Percentiles rank a stretch among this genome's conserved stretches.
Evolutionary conservation across 192 early-diverging fungal species (phyloP).

Genomic region (Gigaspora rosea): DNA sequence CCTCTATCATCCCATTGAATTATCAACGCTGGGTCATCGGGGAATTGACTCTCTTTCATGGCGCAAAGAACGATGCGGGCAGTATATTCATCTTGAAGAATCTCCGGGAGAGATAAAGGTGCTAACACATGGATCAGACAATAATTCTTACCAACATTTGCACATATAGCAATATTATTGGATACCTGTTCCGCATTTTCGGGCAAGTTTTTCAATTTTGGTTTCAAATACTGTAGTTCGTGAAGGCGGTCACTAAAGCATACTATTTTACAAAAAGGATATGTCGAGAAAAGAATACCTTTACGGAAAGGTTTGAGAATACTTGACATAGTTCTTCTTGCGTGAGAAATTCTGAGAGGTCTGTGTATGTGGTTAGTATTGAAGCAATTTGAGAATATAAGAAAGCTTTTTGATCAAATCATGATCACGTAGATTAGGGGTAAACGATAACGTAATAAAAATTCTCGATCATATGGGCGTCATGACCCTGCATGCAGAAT

Average conservation of each 20-base stretch:
- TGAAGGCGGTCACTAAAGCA: slow-evolving; percentile 11
- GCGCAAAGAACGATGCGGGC: not conserved
- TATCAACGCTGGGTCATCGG: slow-evolving; percentile 2
- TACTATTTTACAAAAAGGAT: slow-evolving; percentile 16
- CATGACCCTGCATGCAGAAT: no score
- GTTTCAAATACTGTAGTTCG: not conserved
- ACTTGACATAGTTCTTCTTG: not conserved
- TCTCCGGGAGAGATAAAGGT: slow-evolving; percentile 4
- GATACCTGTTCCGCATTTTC: slow-evolving; percentile 12
- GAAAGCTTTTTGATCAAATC: no score
- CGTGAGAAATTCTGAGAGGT: no score
- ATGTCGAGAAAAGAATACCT: slow-evolving; percentile 21
- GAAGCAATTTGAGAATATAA: no score
- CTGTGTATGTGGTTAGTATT: no score
- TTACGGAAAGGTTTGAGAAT: not conserved
- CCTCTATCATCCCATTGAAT: slow-evolving; percentile 18
- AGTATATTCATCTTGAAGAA: slow-evolving; percentile 27
- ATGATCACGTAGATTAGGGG: no score
- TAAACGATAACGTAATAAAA: no score
- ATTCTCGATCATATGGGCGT: no score
- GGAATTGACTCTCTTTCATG: not conserved
- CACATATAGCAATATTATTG: not conserved
- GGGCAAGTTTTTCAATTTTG: not conserved
- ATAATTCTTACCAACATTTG: slow-evolving; percentile 11
- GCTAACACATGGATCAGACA: not conserved